A percentile compares a stretch with the other conserved stretches of the same genome.
phyloP scores from a whole-genome alignment of 306 rosid genomes.

The Casuarina glauca region DNA sequence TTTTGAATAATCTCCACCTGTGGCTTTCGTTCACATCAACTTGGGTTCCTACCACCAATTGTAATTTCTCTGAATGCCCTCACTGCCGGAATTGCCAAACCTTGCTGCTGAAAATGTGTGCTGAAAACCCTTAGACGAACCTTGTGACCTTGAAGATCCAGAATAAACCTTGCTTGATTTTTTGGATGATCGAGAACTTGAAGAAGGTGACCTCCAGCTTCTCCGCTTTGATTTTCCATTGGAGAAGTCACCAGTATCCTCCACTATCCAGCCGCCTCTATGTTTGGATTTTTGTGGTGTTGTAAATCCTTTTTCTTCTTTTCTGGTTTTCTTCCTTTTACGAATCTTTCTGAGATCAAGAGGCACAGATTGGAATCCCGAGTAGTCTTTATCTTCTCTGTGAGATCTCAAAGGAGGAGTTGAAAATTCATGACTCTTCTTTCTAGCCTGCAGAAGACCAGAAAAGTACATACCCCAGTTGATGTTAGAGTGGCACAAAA shows the following conservation, averaged over 20 bases:
- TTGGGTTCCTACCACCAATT: conserved; percentile 48
- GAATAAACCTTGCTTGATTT: conserved; percentile 25
- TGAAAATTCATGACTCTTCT: conserved; percentile 44
- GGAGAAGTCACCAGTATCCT: conserved; percentile 53
- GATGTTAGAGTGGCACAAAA: neutral
- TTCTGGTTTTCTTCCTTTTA: conserved; percentile 42
- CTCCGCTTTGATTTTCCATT: conserved; percentile 28
- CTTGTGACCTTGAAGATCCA: conserved; percentile 42
- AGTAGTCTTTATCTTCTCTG: conserved; percentile 42
- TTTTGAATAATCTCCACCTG: neutral
- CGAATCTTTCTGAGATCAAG: conserved; percentile 42
- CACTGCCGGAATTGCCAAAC: conserved; percentile 46
- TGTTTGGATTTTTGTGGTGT: conserved; percentile 49
- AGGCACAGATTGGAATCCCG: conserved; percentile 56
- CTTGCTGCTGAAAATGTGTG: conserved; percentile 53
- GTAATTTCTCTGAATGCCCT: conserved; percentile 44
- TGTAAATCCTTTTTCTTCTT: conserved; percentile 40
- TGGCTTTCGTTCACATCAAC: conserved; percentile 23
- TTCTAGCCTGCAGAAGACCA: conserved; percentile 43
- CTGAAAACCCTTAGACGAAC: conserved; percentile 28
- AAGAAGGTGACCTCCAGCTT: conserved; percentile 41
- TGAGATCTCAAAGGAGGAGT: conserved; percentile 39
- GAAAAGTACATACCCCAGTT: conserved; percentile 2
- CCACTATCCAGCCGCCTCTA: conserved; percentile 52
- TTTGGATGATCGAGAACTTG: conserved; percentile 36